phyloP scores from a whole-genome alignment of 1,284 basidiomycete species.

The Leccinum angustisporum region DNA sequence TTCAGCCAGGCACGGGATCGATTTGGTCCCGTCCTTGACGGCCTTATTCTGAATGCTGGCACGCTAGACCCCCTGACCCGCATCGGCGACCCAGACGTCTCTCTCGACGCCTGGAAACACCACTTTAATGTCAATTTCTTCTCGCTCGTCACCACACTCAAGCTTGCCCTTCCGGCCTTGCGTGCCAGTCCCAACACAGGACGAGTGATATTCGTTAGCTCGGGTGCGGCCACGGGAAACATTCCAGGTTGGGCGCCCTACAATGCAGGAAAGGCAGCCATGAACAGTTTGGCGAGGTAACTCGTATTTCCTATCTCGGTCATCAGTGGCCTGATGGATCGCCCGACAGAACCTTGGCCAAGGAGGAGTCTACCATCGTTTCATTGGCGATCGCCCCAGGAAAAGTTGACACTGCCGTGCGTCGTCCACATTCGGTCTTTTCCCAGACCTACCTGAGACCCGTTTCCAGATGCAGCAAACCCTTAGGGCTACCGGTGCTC shows the following conservation, averaged over 20 bases:
- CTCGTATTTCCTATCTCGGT: slow-evolving; percentile 12
- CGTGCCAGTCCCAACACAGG: slow-evolving; percentile 62
- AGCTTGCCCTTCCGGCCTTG: slow-evolving; percentile 65
- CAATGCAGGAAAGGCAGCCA: slow-evolving; percentile 78
- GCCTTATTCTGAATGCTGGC: slow-evolving; percentile 79
- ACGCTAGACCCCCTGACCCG: slow-evolving; percentile 54
- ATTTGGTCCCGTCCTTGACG: slow-evolving; percentile 64
- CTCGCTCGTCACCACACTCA: slow-evolving; percentile 69
- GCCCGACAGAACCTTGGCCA: slow-evolving; percentile 66
- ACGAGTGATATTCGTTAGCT: slow-evolving; percentile 76
- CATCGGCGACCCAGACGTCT: slow-evolving; percentile 38
- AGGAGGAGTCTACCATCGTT: slow-evolving; percentile 75
- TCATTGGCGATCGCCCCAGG: slow-evolving; percentile 82
- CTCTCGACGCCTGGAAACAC: slow-evolving; percentile 54
- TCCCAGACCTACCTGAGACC: slow-evolving; percentile 2
- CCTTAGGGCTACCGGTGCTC: slow-evolving; percentile 48
- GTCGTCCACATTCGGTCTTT: slow-evolving; percentile 3
- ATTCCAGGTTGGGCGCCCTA: slow-evolving; percentile 76
- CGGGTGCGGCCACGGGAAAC: slow-evolving; percentile 75
- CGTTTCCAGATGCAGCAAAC: slow-evolving; percentile 64
- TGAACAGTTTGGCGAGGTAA: slow-evolving; percentile 80
- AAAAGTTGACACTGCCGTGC: slow-evolving; percentile 75
- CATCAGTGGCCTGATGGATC: slow-evolving; percentile 7
- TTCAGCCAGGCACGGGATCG: slow-evolving; percentile 47
- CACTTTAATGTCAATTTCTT: slow-evolving; percentile 85